Evolutionary conservation across 768 basidiomycete species (phyloP).

Genomic region (Polyporus arcularius): DNA sequence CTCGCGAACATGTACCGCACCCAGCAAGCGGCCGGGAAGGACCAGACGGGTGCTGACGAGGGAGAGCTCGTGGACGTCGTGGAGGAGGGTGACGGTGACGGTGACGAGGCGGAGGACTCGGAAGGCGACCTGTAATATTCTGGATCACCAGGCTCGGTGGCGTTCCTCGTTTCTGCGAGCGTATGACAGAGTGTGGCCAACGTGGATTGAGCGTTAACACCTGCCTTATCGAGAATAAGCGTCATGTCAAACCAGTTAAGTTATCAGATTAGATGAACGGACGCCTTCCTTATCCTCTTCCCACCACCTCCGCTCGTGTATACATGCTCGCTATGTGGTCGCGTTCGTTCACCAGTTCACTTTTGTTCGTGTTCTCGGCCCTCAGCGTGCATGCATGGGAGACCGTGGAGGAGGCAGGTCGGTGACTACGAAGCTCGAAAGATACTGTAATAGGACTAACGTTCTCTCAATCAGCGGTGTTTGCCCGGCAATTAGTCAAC

Average conservation of each 20-base stretch:
- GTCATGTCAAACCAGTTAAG: neutral
- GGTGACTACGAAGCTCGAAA: slow-evolving; percentile 2
- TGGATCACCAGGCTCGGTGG: neutral
- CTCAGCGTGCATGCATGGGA: slow-evolving; percentile 31
- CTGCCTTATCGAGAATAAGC: neutral
- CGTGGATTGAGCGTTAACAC: neutral
- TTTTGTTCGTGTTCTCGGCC: neutral
- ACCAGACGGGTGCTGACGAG: slow-evolving; percentile 48
- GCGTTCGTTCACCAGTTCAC: neutral
- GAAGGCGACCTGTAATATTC: neutral
- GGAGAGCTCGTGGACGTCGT: slow-evolving; percentile 63
- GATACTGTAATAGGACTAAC: neutral
- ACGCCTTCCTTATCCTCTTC: neutral
- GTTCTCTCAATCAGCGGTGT: slow-evolving; percentile 34
- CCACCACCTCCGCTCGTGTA: neutral
- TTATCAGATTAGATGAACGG: too few relatives aligned
- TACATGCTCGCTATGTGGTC: neutral
- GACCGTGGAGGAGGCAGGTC: slow-evolving; percentile 53
- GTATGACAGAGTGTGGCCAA: neutral
- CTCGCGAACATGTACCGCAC: slow-evolving; percentile 67
- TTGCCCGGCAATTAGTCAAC: slow-evolving; percentile 46
- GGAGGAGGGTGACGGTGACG: slow-evolving; percentile 32
- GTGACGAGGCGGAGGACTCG: slow-evolving; percentile 14
- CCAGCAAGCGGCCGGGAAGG: slow-evolving; percentile 51
- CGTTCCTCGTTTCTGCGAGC: slow-evolving; percentile 2